Evolutionary conservation across 2,329 filamentous ascomycete species (phyloP).

Genomic region (Aulographum hederae): DNA sequence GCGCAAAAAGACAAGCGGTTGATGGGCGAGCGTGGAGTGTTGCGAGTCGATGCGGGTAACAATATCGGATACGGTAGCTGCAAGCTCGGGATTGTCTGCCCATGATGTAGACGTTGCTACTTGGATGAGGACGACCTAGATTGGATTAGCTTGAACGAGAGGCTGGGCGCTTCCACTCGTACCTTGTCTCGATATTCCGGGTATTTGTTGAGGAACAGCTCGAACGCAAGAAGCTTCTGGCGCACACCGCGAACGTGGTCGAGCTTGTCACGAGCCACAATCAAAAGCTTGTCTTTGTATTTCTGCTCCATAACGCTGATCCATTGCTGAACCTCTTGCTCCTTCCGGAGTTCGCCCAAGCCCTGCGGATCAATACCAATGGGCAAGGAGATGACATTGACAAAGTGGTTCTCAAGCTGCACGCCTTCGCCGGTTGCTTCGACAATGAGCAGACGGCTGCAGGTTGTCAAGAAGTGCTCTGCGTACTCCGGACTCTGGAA

Average conservation of each 20-base stretch:
- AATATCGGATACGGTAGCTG: constrained; percentile 80
- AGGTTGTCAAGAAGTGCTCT: constrained; percentile 88
- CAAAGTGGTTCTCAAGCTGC: constrained; percentile 80
- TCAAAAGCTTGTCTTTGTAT: constrained; percentile 75
- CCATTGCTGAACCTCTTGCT: constrained; percentile 60
- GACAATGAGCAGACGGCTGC: constrained; percentile 75
- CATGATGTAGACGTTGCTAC: constrained; percentile 67
- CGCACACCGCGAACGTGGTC: constrained; percentile 83
- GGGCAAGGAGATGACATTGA: constrained; percentile 68
- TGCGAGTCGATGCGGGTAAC: constrained; percentile 85
- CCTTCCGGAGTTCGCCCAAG: constrained; percentile 50
- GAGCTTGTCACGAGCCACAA: constrained; percentile 86
- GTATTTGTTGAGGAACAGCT: constrained; percentile 86
- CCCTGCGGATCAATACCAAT: constrained; percentile 82
- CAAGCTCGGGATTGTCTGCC: constrained; percentile 75
- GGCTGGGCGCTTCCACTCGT: too few relatives aligned
- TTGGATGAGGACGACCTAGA: constrained; percentile 69
- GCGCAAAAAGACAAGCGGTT: constrained; percentile 82
- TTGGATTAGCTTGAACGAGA: too few relatives aligned
- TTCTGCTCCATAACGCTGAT: constrained; percentile 62
- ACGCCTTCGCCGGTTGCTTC: constrained; percentile 79
- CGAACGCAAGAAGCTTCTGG: constrained; percentile 82
- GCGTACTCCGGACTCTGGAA: constrained; percentile 92
- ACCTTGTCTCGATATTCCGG: constrained; percentile 69
- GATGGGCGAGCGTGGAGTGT: constrained; percentile 79